Conservation (phyloP, 225 moss, liverwort and hornwort species). For the Sphagnum tenellum region DNA sequence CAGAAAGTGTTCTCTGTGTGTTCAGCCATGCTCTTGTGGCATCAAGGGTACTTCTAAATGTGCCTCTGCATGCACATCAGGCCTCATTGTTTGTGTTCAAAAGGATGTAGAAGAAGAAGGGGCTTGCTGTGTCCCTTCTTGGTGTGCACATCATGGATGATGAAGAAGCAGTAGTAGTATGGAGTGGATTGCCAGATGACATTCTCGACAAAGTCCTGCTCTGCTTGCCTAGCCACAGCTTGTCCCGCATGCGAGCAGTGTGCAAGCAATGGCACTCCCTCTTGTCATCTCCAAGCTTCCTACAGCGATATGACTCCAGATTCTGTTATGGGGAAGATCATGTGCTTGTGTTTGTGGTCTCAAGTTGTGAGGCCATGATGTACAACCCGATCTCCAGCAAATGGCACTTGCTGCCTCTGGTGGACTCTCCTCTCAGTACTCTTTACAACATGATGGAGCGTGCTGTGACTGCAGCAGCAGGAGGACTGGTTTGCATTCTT, state of each 20-base stretch:
- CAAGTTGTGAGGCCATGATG: not conserved
- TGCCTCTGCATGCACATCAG: no score
- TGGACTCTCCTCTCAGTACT: not conserved
- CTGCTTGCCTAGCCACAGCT: not conserved
- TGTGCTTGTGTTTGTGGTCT: not conserved
- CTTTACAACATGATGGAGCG: not conserved
- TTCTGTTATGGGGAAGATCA: not conserved
- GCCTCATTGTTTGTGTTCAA: no score
- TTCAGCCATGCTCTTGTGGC: no score
- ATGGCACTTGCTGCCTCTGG: not conserved
- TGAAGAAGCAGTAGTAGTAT: not conserved
- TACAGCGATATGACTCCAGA: not conserved
- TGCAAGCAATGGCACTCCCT: not conserved
- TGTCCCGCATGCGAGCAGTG: not conserved
- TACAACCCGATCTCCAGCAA: not conserved
- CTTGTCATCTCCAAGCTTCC: not conserved
- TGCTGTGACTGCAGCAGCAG: not conserved
- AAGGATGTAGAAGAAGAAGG: no score
- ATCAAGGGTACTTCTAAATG: no score
- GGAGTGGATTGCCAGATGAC: constrained; percentile 1
- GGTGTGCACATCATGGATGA: no score
- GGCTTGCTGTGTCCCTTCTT: no score
- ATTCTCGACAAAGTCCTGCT: not conserved
- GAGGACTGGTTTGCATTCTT: not conserved
- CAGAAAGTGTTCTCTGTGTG: no score